Evolutionary conservation across 2,329 filamentous ascomycete species (phyloP).

Genomic region (Fusarium illudens): DNA sequence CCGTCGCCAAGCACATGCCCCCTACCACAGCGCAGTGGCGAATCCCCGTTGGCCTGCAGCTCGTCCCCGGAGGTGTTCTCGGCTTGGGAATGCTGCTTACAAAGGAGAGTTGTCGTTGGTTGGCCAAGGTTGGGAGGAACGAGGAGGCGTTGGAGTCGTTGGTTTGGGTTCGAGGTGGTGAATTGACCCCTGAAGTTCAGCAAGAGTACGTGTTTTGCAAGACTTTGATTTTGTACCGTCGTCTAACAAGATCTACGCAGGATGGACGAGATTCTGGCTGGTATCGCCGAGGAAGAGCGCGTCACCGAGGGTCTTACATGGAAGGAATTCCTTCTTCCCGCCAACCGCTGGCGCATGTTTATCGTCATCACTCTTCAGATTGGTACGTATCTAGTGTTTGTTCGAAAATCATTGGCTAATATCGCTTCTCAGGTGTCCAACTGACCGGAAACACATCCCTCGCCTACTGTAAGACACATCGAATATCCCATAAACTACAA

Average conservation of each 20-base stretch:
- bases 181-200: conserved; percentile 44
- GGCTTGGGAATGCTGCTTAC: conserved; percentile 59
- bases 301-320: conserved; percentile 55
- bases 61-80: conserved; percentile 57
- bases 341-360: conserved; percentile 58
- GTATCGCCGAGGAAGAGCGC: conserved; percentile 57
- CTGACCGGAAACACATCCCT: conserved; percentile 61
- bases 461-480: conserved; percentile 53
- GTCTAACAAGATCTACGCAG: conserved; percentile 26
- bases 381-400: conserved; percentile 36
- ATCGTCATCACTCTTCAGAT: conserved; percentile 60
- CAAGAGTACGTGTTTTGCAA: conserved; percentile 42
- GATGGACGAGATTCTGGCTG: conserved; percentile 54
- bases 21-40: conserved; percentile 57
- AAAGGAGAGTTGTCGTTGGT: conserved; percentile 58
- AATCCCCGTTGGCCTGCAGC: conserved; percentile 57
- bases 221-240: background rate
- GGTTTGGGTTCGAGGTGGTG: conserved; percentile 62
- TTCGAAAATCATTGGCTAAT: background rate
- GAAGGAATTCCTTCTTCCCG: conserved; percentile 55
- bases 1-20: conserved; percentile 50
- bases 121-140: conserved; percentile 54
- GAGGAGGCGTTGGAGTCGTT: conserved; percentile 58
- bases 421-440: conserved; percentile 47
- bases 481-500: background rate